A percentile compares a stretch with the other conserved stretches of the same genome.
phyloP scores from a whole-genome alignment of 257 asterid species.

The Penstemon eatonii region DNA sequence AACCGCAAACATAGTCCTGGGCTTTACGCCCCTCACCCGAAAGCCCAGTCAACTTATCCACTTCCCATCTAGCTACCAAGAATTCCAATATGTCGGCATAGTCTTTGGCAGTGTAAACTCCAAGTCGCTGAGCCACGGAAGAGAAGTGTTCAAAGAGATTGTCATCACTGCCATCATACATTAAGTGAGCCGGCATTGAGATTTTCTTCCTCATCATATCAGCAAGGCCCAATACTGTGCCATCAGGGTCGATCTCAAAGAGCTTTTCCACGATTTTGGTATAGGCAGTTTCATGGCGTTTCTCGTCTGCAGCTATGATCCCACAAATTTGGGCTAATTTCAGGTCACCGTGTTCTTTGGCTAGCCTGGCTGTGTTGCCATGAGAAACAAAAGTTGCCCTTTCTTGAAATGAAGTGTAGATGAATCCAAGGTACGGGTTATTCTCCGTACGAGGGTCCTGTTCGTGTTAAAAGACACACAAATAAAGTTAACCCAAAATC shows the following conservation, averaged over 20 bases:
- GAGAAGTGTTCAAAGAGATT: slow-evolving; percentile 55
- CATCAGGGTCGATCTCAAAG: slow-evolving; percentile 53
- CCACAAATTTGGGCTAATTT: slow-evolving; percentile 65
- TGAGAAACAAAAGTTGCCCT: slow-evolving; percentile 62
- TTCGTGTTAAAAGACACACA: background rate
- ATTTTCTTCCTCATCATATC: slow-evolving; percentile 68
- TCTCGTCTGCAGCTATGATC: slow-evolving; percentile 62
- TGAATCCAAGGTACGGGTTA: slow-evolving; percentile 64
- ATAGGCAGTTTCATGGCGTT: slow-evolving; percentile 62
- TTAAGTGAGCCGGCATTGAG: slow-evolving; percentile 61
- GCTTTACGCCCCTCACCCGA: slow-evolving; percentile 59
- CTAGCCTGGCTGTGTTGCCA: slow-evolving; percentile 61
- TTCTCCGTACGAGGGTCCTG: slow-evolving; percentile 62
- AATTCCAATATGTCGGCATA: slow-evolving; percentile 58
- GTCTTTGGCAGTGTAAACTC: slow-evolving; percentile 61
- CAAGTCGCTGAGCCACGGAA: slow-evolving; percentile 52
- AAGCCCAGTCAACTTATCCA: slow-evolving; percentile 57
- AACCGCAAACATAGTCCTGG: slow-evolving; percentile 50
- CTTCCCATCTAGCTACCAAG: slow-evolving; percentile 52
- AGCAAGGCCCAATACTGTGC: slow-evolving; percentile 43
- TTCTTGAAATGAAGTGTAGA: slow-evolving; percentile 63
- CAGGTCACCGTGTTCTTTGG: slow-evolving; percentile 56
- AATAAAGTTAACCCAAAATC: background rate
- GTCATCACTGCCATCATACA: slow-evolving; percentile 55
- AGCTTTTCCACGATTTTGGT: slow-evolving; percentile 57